Evolutionary conservation across 2,329 filamentous ascomycete species (phyloP).

Genomic region (Septoria linicola): DNA sequence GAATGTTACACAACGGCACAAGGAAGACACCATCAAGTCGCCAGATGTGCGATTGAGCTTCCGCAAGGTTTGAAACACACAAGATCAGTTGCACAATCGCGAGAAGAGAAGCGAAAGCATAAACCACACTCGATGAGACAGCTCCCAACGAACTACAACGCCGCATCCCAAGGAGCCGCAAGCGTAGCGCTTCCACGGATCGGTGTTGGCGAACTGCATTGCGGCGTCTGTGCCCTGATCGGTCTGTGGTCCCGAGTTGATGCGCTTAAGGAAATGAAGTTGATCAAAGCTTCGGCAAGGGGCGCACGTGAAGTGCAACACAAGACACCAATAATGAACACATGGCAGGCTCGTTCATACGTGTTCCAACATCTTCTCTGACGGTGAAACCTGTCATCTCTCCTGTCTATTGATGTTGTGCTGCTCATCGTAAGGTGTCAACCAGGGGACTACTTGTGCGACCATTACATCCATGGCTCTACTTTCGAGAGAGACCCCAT

Average conservation of each 20-base stretch:
- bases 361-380: no score
- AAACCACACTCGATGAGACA: constrained; percentile 11
- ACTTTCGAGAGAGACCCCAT: no score
- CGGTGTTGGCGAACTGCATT: constrained; percentile 10
- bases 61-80: constrained; percentile 20
- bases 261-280: constrained; percentile 32
- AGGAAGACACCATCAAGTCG: constrained; percentile 1
- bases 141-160: constrained; percentile 18
- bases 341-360: no score
- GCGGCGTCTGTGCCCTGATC: constrained; percentile 14
- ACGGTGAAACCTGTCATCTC: no score
- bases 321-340: constrained; percentile 1
- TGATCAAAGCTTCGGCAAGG: constrained; percentile 29
- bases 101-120: constrained; percentile 20
- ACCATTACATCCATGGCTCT: not conserved
- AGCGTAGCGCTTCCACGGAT: constrained; percentile 20
- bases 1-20: constrained; percentile 6
- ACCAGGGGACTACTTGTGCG: not conserved
- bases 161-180: constrained; percentile 14
- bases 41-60: constrained; percentile 8
- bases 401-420: no score
- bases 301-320: constrained; percentile 18
- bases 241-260: constrained; percentile 28
- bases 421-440: no score
- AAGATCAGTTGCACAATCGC: constrained; percentile 17